Percentiles rank a stretch among this genome's conserved stretches.
These are phyloP conservation scores for Piedraia hortae DNA, from an alignment of 2,329 filamentous ascomycete species.

Conservation along the genomic window DNA sequence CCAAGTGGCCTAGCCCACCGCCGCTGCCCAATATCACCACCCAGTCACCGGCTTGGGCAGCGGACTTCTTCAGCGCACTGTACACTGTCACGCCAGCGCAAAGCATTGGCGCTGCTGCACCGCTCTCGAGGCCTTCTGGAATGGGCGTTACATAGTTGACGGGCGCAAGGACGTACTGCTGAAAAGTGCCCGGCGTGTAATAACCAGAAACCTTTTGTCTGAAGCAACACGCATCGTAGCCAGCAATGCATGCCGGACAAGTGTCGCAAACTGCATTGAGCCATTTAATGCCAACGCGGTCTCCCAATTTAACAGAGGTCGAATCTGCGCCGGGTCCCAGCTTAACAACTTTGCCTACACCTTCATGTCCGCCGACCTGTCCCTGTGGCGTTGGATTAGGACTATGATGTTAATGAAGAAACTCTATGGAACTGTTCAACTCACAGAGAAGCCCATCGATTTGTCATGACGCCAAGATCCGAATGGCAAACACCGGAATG, in stretches of 20 bases:
- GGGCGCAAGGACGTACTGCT: slow-evolving; percentile 36
- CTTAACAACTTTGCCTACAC: slow-evolving; percentile 34
- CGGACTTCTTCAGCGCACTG: slow-evolving; percentile 32
- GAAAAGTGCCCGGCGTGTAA: slow-evolving; percentile 44
- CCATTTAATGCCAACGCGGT: slow-evolving; percentile 44
- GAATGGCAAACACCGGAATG: slow-evolving; percentile 39
- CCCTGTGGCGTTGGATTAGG: slow-evolving; percentile 30
- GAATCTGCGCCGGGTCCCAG: slow-evolving; percentile 31
- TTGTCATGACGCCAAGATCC: slow-evolving; percentile 28
- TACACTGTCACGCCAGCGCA: slow-evolving; percentile 44
- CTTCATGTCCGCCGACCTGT: slow-evolving; percentile 43
- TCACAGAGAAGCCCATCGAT: slow-evolving; percentile 27
- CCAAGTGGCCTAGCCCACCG: slow-evolving; percentile 21
- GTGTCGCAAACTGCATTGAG: slow-evolving; percentile 28
- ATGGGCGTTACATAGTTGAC: slow-evolving; percentile 44
- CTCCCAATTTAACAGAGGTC: slow-evolving; percentile 32
- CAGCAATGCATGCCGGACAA: slow-evolving; percentile 26
- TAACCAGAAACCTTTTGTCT: slow-evolving; percentile 28
- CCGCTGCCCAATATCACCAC: slow-evolving; percentile 23
- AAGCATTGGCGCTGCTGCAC: slow-evolving; percentile 32
- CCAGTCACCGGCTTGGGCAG: slow-evolving; percentile 30
- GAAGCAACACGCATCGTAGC: slow-evolving; percentile 25
- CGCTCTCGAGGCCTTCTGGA: slow-evolving; percentile 30
- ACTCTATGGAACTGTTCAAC: too few species aligned
- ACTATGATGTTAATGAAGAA: too few species aligned